These are phyloP conservation scores for Mucor sp. DNA, from an alignment of 371 early-diverging fungal species.

Conservation along the genomic window DNA sequence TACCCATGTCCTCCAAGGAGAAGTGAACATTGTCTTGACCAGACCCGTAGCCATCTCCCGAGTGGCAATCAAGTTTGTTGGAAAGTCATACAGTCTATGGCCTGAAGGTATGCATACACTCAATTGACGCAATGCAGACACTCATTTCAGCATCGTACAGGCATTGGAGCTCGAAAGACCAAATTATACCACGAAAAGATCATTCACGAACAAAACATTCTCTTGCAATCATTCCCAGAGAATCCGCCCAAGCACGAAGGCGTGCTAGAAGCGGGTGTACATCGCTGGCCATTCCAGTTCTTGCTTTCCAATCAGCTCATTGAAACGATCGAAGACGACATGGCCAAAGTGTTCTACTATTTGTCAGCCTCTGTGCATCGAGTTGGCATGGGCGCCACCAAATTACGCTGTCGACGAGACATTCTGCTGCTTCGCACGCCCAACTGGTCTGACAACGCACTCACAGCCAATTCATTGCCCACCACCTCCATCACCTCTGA, in stretches of 20 bases:
- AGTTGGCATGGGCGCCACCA: slow-evolving; percentile 25
- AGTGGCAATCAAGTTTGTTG: slow-evolving; percentile 39
- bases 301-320: slow-evolving; percentile 29
- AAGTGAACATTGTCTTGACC: slow-evolving; percentile 42
- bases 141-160: slow-evolving; percentile 6
- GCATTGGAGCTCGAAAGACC: slow-evolving; percentile 40
- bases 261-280: slow-evolving; percentile 20
- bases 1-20: slow-evolving; percentile 44
- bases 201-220: slow-evolving; percentile 47
- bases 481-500: slow-evolving; percentile 28
- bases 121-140: neutral
- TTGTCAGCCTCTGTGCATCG: slow-evolving; percentile 34
- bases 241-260: slow-evolving; percentile 19
- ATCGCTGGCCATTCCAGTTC: slow-evolving; percentile 43
- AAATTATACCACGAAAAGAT: slow-evolving; percentile 47
- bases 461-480: slow-evolving; percentile 31
- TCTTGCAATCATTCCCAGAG: slow-evolving; percentile 30
- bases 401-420: slow-evolving; percentile 26
- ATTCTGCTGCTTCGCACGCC: slow-evolving; percentile 32
- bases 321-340: slow-evolving; percentile 42
- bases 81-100: slow-evolving; percentile 46
- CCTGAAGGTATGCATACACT: slow-evolving; percentile 42
- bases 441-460: slow-evolving; percentile 27
- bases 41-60: slow-evolving; percentile 34
- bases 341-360: slow-evolving; percentile 35